Percentiles rank a stretch among this genome's conserved stretches.
These are phyloP conservation scores for Neopestalotiopsis clavispora DNA, from an alignment of 2,329 filamentous ascomycete genomes.

Conservation along the genomic window DNA sequence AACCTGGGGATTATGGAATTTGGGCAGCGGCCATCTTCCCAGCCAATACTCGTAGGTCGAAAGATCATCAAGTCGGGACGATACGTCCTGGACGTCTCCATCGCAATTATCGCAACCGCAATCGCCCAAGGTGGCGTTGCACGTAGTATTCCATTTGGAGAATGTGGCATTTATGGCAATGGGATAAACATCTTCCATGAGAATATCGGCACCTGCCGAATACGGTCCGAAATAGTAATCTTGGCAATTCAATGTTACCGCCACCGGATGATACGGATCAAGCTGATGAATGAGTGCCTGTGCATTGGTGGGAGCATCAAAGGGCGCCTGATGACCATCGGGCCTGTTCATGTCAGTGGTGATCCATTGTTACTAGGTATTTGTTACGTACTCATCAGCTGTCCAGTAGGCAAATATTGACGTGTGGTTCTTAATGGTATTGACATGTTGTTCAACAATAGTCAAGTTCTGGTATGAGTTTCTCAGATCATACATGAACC, in stretches of 20 bases:
- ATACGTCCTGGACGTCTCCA: slow-evolving; percentile 57
- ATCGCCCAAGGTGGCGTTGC: slow-evolving; percentile 64
- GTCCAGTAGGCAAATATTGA: slow-evolving; percentile 51
- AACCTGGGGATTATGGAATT: slow-evolving; percentile 50
- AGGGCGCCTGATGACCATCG: slow-evolving; percentile 55
- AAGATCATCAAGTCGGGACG: slow-evolving; percentile 44
- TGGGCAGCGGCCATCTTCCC: slow-evolving; percentile 41
- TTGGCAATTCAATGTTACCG: slow-evolving; percentile 64
- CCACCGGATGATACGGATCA: slow-evolving; percentile 67
- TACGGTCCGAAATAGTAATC: slow-evolving; percentile 66
- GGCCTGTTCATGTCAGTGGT: neutral
- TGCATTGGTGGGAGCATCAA: slow-evolving; percentile 48
- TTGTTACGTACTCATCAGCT: slow-evolving; percentile 53
- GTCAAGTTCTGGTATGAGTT: slow-evolving; percentile 49
- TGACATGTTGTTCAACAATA: slow-evolving; percentile 43
- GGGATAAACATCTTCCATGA: slow-evolving; percentile 66
- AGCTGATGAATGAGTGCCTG: slow-evolving; percentile 51
- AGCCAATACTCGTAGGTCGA: slow-evolving; percentile 44
- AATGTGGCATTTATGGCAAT: slow-evolving; percentile 60
- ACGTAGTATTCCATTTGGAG: slow-evolving; percentile 59
- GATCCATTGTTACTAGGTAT: neutral
- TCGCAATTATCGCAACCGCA: slow-evolving; percentile 68
- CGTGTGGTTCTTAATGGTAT: slow-evolving; percentile 43
- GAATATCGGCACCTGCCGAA: slow-evolving; percentile 57
- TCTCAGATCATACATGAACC: slow-evolving; percentile 51